phyloP scores from a whole-genome alignment of 2,329 filamentous ascomycete species.

The Xylariaceae sp. region DNA sequence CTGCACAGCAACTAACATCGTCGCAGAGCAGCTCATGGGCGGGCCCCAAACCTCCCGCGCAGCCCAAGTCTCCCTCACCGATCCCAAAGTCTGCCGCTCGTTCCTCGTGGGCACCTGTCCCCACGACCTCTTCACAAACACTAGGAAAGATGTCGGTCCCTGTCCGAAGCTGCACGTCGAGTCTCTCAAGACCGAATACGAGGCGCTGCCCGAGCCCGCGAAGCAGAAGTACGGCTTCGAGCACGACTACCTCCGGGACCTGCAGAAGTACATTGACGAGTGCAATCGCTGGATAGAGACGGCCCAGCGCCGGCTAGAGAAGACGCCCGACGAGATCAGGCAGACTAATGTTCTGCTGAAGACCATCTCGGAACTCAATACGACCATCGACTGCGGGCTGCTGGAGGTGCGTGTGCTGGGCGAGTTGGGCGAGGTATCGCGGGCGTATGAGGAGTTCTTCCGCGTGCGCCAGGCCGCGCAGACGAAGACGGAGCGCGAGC shows the following conservation, averaged over 20 bases:
- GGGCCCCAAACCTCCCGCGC: constrained; percentile 66
- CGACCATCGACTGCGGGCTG: constrained; percentile 74
- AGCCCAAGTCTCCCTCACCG: constrained; percentile 79
- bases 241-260: constrained; percentile 92
- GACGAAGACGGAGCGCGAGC: constrained; percentile 76
- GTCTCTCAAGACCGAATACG: constrained; percentile 82
- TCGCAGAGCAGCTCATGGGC: constrained; percentile 83
- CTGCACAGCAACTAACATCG: constrained; percentile 10
- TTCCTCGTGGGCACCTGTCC: constrained; percentile 92
- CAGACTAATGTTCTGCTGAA: constrained; percentile 90
- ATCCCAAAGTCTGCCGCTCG: constrained; percentile 90
- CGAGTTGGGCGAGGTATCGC: constrained; percentile 72
- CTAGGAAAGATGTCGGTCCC: constrained; percentile 90
- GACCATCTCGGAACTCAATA: constrained; percentile 73
- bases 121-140: constrained; percentile 99
- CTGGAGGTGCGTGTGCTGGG: constrained; percentile 82
- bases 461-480: constrained; percentile 75
- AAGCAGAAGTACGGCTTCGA: constrained; percentile 83
- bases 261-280: constrained; percentile 94
- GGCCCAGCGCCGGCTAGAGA: constrained; percentile 85
- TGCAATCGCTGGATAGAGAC: constrained; percentile 91
- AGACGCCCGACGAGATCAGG: constrained; percentile 94
- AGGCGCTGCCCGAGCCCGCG: constrained; percentile 63
- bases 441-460: constrained; percentile 83
- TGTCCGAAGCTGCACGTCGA: constrained; percentile 88